Evolutionary conservation across 306 rosid species (phyloP).

Genomic region (Aeschynomene evenia): DNA sequence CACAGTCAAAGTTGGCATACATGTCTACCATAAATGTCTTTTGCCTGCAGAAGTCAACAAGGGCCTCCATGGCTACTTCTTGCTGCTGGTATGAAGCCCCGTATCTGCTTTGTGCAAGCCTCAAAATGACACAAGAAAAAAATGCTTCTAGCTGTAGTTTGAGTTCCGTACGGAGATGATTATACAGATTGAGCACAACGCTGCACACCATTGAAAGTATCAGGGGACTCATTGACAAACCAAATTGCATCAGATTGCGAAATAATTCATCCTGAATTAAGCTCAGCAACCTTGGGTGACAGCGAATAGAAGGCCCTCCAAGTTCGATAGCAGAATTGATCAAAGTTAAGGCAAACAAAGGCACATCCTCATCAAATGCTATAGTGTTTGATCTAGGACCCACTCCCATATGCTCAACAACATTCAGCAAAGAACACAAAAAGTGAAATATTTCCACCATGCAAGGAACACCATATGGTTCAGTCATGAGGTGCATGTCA

Average conservation of each 20-base stretch:
- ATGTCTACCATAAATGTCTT: constrained; percentile 85
- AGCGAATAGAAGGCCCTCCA: constrained; percentile 84
- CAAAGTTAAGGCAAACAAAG: constrained; percentile 87
- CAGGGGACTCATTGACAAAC: constrained; percentile 78
- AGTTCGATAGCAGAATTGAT: constrained; percentile 89
- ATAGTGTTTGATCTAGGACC: constrained; percentile 75
- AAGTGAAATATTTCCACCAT: constrained; percentile 96
- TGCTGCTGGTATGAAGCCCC: constrained; percentile 93
- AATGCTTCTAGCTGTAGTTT: constrained; percentile 86
- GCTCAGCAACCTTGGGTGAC: constrained; percentile 74
- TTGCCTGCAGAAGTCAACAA: constrained; percentile 92
- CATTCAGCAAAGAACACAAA: constrained; percentile 82
- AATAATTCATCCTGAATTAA: constrained; percentile 87
- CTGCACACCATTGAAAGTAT: constrained; percentile 87
- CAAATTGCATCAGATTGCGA: constrained; percentile 83
- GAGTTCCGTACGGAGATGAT: constrained; percentile 76
- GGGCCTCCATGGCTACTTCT: constrained; percentile 95
- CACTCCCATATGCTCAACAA: constrained; percentile 68
- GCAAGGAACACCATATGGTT: constrained; percentile 95
- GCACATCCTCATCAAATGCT: constrained; percentile 92
- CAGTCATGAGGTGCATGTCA: constrained; percentile 78
- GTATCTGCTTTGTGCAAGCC: constrained; percentile 84
- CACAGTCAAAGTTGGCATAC: constrained; percentile 94
- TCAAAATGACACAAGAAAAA: constrained; percentile 84
- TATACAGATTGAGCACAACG: constrained; percentile 74